phyloP scores from a whole-genome alignment of 306 rosid genomes.

The Astragalus membranaceus region DNA sequence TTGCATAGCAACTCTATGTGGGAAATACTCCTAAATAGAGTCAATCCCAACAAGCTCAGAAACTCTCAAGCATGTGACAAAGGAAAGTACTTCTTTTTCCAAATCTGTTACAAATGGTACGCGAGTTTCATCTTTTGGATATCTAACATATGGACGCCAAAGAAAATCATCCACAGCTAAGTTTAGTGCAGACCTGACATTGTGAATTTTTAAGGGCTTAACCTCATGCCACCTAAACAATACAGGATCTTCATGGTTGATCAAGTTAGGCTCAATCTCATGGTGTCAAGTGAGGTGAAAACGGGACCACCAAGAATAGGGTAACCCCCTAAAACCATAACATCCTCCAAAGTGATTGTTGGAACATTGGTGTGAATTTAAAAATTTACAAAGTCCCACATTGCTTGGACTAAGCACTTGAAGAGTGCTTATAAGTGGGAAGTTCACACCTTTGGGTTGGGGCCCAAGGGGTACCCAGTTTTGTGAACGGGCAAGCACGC shows the following conservation, averaged over 20 bases:
- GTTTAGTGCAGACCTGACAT: conserved; percentile 31
- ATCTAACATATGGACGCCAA: conserved; percentile 43
- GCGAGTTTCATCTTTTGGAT: conserved; percentile 20
- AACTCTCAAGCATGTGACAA: conserved; percentile 31
- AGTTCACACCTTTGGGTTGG: no score
- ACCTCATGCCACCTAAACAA: conserved; percentile 37
- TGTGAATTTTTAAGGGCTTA: conserved; percentile 12
- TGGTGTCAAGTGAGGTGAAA: no score
- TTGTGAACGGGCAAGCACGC: no score
- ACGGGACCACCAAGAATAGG: no score
- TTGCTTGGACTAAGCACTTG: no score
- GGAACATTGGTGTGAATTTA: no score
- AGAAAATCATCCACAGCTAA: conserved; percentile 20
- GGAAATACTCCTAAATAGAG: conserved; percentile 28
- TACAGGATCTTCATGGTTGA: conserved; percentile 2
- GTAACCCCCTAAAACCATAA: no score
- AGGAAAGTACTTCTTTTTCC: conserved; percentile 15
- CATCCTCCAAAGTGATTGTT: no score
- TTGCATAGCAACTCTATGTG: conserved; percentile 54
- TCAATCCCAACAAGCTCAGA: conserved; percentile 38
- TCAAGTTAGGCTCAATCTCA: background rate
- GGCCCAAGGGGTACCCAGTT: no score
- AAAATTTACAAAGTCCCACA: no score
- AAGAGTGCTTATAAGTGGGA: no score
- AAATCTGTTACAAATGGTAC: background rate